Evolutionary conservation across 768 basidiomycete genomes (phyloP).

Genomic region (Rhodotorula taiwanensis): DNA sequence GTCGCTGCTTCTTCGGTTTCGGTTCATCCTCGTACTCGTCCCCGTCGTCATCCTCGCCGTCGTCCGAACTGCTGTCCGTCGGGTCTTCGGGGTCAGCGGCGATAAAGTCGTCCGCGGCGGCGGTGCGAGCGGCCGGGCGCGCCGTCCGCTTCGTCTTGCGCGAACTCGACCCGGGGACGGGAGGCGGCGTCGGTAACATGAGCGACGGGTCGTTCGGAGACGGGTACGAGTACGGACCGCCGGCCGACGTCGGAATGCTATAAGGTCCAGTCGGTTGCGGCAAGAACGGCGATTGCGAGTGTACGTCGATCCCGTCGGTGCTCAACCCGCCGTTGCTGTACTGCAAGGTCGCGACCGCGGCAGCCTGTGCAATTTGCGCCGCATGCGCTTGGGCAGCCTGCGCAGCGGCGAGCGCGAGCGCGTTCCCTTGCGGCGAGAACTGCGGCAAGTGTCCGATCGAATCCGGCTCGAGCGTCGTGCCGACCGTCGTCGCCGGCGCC

Average conservation of each 20-base stretch:
- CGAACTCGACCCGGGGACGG: not conserved
- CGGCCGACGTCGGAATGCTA: too few species aligned
- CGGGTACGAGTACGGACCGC: too few species aligned
- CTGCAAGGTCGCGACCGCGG: not conserved
- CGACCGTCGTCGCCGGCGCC: not conserved
- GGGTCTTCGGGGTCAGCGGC: too few species aligned
- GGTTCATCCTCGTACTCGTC: slow-evolving; percentile 2
- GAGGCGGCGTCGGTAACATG: too few species aligned
- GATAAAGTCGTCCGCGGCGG: not conserved
- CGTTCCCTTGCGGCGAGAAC: slow-evolving; percentile 5
- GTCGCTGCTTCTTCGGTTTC: not conserved
- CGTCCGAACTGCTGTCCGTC: too few species aligned
- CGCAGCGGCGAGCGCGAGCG: slow-evolving; percentile 4
- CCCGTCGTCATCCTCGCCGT: slow-evolving; percentile 3
- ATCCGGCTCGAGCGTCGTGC: too few species aligned
- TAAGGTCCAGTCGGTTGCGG: too few species aligned
- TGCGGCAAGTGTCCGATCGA: slow-evolving; percentile 3
- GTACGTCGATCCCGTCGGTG: too few species aligned
- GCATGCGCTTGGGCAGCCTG: slow-evolving; percentile 5
- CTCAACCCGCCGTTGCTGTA: not conserved
- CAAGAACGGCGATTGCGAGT: too few species aligned
- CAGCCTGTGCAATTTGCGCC: not conserved
- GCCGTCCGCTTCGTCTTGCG: slow-evolving; percentile 1
- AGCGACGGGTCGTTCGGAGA: too few species aligned
- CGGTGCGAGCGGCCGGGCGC: too few species aligned